Evolutionary conservation across 768 basidiomycete species (phyloP), one percentile per base, ranked within the genome.

Genomic region (Lactifluus piperatus): DNA sequence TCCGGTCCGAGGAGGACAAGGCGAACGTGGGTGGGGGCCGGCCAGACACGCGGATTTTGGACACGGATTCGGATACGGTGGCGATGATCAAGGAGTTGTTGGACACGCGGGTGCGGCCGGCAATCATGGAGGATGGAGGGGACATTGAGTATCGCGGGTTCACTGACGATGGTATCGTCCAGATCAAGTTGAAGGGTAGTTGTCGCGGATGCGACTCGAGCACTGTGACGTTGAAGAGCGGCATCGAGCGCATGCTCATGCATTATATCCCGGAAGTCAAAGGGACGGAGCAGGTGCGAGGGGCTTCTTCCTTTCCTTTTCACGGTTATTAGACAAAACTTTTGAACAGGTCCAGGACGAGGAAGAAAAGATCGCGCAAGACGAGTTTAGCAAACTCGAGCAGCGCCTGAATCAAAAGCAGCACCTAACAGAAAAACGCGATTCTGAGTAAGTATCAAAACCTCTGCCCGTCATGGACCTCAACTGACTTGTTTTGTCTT

Each of bases 1-100:
- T 98, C 76, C 81, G 87, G 49, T 86, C 84, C 51, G 84, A 87
- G 39, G 85, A 89, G 70, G 89, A 91, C 47, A 76, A 79, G 57
- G 89, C 86, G 62, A 81, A 79, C 27, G 91, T 88, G 6, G 93
- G 93, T 4, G 91, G 93, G 10, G 93, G 93, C 4, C 92, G 93
- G 10, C 90, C 93, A 71, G 97, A 98, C 71, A 97, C 94, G 9
- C 80, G 80, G 54, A 95, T 98, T 63, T 74, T 98, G 26, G 95
- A 97, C 65, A 90, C 87, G 3, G 97, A 99, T 70, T 88, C 89
- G 22, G 97, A 98, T 71, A 91, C 92, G 3, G 92, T 99, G 3
- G 97, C 92, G 8, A 99, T 98, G 95, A 94, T 99, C 66, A 99
- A 99, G 71, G 97, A 99, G 70, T 71, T 98, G 39, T 75, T 99